phyloP scores from a whole-genome alignment of 306 rosid species.

The Vachellia collinsii region DNA sequence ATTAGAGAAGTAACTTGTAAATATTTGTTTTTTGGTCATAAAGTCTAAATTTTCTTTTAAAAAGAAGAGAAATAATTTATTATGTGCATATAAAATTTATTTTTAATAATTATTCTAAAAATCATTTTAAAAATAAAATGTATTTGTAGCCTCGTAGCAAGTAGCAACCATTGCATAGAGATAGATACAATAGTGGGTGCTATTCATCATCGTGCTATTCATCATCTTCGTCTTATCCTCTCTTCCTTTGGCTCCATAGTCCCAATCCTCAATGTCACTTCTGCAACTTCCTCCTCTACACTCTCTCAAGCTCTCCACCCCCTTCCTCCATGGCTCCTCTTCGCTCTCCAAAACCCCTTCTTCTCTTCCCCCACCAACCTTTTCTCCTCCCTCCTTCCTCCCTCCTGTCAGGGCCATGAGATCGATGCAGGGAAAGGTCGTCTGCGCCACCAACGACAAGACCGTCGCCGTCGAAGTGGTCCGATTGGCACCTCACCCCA shows the following conservation, averaged over 20 bases:
- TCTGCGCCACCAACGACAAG: constrained; percentile 73
- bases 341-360: constrained; percentile 58
- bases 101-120: too few species aligned
- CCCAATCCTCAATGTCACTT: constrained; percentile 46
- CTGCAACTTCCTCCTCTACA: constrained; percentile 61
- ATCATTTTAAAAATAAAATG: too few species aligned
- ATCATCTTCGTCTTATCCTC: not conserved
- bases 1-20: too few species aligned
- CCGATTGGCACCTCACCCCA: constrained; percentile 84
- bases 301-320: constrained; percentile 55
- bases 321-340: constrained; percentile 62
- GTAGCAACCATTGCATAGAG: not conserved
- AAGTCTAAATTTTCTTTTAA: too few species aligned
- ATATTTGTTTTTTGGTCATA: too few species aligned
- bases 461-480: constrained; percentile 89
- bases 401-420: constrained; percentile 70
- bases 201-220: too few species aligned
- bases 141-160: too few species aligned
- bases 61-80: too few species aligned
- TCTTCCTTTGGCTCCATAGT: constrained; percentile 16
- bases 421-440: constrained; percentile 79
- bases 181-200: not conserved
- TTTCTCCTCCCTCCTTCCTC: constrained; percentile 44
- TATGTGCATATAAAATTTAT: too few species aligned
- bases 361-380: constrained; percentile 32